Conservation (phyloP, 2,329 filamentous ascomycete species). For the Hypoxylon sp. region DNA sequence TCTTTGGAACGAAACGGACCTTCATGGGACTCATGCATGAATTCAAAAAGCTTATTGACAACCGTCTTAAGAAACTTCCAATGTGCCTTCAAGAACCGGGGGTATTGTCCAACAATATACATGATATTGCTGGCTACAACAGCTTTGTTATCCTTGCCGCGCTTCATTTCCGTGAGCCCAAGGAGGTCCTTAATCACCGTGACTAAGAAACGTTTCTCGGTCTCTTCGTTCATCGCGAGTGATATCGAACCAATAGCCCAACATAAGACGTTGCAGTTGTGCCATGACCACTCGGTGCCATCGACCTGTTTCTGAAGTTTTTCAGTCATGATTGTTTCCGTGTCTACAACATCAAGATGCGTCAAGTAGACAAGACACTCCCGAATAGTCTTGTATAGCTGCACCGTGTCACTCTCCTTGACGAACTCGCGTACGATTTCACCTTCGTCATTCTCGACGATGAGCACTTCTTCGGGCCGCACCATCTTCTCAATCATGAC, state of each 20-base stretch:
- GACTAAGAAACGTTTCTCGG: constrained; percentile 97
- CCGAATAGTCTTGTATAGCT: constrained; percentile 98
- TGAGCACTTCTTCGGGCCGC: constrained; percentile 94
- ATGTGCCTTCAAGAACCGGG: constrained; percentile 97
- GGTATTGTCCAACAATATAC: constrained; percentile 99
- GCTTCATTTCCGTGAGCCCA: constrained; percentile 98
- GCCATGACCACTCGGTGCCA: constrained; percentile 97
- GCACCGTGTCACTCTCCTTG: constrained; percentile 98
- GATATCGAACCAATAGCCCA: constrained; percentile 99
- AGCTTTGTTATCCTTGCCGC: constrained; percentile 99
- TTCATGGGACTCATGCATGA: constrained; percentile 99
- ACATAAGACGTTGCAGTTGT: constrained; percentile 99
- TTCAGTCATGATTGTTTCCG: constrained; percentile 99
- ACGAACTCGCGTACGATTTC: constrained; percentile 99
- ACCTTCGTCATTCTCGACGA: constrained; percentile 99
- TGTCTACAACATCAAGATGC: constrained; percentile 96
- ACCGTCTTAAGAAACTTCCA: constrained; percentile 99
- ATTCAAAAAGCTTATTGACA: constrained; percentile 99
- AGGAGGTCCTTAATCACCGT: constrained; percentile 99
- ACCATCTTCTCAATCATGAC: constrained; percentile 99
- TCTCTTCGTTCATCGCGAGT: constrained; percentile 99
- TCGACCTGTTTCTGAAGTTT: constrained; percentile 97
- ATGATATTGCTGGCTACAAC: constrained; percentile 99
- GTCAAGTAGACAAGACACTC: constrained; percentile 98
- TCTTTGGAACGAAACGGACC: constrained; percentile 65